Conservation (phyloP, 164 flowering plant species). For the Vitis vinifera region ASM3070453v1 NC_081815.1:7524001-7524500, state of each 20-base stretch:
- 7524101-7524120: background rate
- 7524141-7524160: constrained; percentile 28
- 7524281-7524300: background rate
- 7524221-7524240: constrained; percentile 5
- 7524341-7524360: too few relatives aligned
- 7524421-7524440: too few relatives aligned
- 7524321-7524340: background rate
- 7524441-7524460: too few relatives aligned
- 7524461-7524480: too few relatives aligned
- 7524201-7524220: background rate
- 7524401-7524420: too few relatives aligned
- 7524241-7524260: constrained; percentile 7
- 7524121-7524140: background rate
- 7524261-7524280: background rate
- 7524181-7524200: background rate
- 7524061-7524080: background rate
- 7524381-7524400: too few relatives aligned
- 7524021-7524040: too few relatives aligned
- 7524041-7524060: background rate
- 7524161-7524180: constrained; percentile 30
- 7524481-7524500: too few relatives aligned
- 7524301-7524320: background rate
- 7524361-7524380: too few relatives aligned
- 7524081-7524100: too few relatives aligned
- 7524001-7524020: too few relatives aligned